A percentile compares a stretch with the other conserved stretches of the same genome.
Conservation (phyloP, 345 rosid genomes). For the Abelmoschus esculentus region DNA sequence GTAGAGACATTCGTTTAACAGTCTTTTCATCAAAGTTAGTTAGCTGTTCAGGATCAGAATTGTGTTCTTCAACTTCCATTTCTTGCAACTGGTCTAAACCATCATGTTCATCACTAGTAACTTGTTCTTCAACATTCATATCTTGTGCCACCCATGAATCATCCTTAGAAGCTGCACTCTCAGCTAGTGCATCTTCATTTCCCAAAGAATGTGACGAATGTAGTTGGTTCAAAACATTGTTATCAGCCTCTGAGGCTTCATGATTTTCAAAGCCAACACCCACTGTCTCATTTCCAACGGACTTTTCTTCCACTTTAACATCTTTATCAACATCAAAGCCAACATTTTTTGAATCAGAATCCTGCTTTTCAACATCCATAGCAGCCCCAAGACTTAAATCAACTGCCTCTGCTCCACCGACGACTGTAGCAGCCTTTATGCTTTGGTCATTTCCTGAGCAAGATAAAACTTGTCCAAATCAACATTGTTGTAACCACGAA, state of each 20-base stretch:
- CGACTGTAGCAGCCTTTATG: conserved; percentile 19
- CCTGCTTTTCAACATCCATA: conserved; percentile 11
- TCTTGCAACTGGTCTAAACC: conserved; percentile 25
- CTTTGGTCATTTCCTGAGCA: conserved; percentile 32
- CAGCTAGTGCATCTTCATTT: neutral
- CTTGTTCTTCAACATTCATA: conserved; percentile 20
- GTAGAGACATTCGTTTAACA: conserved; percentile 10
- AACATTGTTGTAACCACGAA: conserved; percentile 24
- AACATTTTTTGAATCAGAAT: conserved; percentile 14
- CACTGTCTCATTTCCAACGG: neutral
- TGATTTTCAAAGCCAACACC: conserved; percentile 2
- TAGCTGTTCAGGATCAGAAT: conserved; percentile 22
- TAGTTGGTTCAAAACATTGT: neutral
- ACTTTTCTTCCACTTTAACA: conserved; percentile 9
- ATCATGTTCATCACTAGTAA: conserved; percentile 23
- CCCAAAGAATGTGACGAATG: neutral
- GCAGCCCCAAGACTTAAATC: conserved; percentile 11
- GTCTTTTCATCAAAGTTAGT: conserved; percentile 16
- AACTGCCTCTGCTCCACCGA: conserved; percentile 10
- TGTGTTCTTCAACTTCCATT: conserved; percentile 36
- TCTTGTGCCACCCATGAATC: conserved; percentile 9
- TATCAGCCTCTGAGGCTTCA: conserved; percentile 4
- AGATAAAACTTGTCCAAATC: conserved; percentile 33
- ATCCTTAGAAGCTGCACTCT: conserved; percentile 1
- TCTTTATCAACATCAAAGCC: conserved; percentile 11